phyloP scores from a whole-genome alignment of 306 rosid species.

The Canavalia gladiata region DNA sequence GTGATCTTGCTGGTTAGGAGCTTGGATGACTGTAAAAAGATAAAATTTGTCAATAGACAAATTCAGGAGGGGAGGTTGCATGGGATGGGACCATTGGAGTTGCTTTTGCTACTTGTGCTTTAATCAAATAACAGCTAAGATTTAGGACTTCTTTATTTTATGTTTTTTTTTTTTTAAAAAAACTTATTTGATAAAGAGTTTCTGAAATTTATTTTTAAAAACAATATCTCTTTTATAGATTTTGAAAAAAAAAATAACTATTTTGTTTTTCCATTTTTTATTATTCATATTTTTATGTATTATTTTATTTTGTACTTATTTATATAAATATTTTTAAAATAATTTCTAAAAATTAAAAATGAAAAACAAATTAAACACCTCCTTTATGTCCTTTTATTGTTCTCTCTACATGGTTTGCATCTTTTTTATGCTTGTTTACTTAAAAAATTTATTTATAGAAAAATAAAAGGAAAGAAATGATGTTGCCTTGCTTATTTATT shows the following conservation, averaged over 20 bases:
- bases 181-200: no score
- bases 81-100: not conserved
- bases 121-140: not conserved
- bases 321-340: no score
- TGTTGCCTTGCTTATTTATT: not conserved
- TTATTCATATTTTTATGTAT: no score
- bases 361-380: no score
- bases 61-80: not conserved
- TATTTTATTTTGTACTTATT: no score
- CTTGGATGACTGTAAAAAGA: not conserved
- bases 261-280: no score
- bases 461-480: not conserved
- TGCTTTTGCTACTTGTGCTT: not conserved
- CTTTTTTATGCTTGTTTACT: slow-evolving; percentile 5
- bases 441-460: not conserved
- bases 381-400: not conserved
- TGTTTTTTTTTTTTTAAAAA: no score
- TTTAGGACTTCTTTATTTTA: not conserved
- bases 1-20: not conserved
- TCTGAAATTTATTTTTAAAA: no score
- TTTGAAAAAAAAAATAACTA: no score
- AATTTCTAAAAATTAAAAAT: no score
- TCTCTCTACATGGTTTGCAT: slow-evolving; percentile 9
- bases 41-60: not conserved
- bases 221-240: no score